Conservation (phyloP, 768 basidiomycete species). For the Lentinula sp. region DNA sequence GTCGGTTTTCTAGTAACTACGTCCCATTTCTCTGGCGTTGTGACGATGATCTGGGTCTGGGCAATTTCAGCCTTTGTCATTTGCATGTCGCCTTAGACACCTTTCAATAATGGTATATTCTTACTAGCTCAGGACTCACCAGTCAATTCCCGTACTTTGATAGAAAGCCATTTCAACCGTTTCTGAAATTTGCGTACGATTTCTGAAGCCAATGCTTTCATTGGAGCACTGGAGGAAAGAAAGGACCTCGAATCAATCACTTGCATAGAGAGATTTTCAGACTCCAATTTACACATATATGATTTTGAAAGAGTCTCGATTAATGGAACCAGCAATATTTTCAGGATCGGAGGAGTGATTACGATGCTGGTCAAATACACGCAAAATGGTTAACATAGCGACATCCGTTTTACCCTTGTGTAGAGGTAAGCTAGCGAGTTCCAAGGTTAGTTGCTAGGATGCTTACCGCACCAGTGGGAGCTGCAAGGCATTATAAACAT, state of each 20-base stretch:
- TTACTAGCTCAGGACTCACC: slow-evolving; percentile 33
- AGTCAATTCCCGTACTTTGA: slow-evolving; percentile 86
- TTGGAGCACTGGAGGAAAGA: slow-evolving; percentile 65
- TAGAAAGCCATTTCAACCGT: slow-evolving; percentile 81
- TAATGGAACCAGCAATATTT: slow-evolving; percentile 44
- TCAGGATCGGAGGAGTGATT: slow-evolving; percentile 18
- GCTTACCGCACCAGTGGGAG: slow-evolving; percentile 95
- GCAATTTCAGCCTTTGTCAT: slow-evolving; percentile 90
- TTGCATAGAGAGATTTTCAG: not conserved
- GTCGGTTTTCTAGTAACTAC: slow-evolving; percentile 97
- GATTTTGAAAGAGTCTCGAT: slow-evolving; percentile 80
- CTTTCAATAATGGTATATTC: slow-evolving; percentile 8
- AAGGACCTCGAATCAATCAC: not conserved
- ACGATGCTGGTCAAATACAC: slow-evolving; percentile 73
- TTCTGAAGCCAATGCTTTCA: slow-evolving; percentile 97
- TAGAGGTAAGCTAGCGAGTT: not conserved
- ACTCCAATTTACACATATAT: slow-evolving; percentile 76
- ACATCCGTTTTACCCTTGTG: slow-evolving; percentile 96
- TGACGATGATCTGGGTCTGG: slow-evolving; percentile 95
- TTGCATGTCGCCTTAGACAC: slow-evolving; percentile 84
- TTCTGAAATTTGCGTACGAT: slow-evolving; percentile 91
- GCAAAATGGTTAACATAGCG: slow-evolving; percentile 88
- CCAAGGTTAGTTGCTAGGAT: not conserved
- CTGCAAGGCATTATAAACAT: slow-evolving; percentile 29
- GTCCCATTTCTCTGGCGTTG: slow-evolving; percentile 99